Base-by-base conservation (phyloP, 129 eudicot genomes). In the Tagetes patula region DNA sequence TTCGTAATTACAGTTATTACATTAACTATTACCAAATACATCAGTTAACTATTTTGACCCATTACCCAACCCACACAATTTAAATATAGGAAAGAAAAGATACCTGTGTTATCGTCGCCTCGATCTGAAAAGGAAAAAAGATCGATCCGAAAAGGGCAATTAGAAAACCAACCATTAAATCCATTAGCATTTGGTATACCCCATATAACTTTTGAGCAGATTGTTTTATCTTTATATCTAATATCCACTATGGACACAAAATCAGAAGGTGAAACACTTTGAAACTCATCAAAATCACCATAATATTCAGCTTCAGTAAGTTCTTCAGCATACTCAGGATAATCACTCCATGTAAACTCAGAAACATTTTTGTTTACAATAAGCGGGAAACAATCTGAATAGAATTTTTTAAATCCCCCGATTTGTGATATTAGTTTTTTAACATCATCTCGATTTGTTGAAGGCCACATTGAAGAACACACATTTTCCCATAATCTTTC, bases 321-420 rank as follows among this genome's bases (percentile, higher is more conserved):
- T 80, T 94, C 98, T 83, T 90, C 96, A 39, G 85, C 83, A 74
- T 88, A 86, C 58, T 88, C 93, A 0, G 73, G 76, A 80, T 82
- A 81, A 45, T 81, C 88, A 47, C 82, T 81, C 81, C 72, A 82
- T 65, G 76, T 75, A 65, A 80, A 78, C 27, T 88, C 84, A 0
- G 96, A 88, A 50, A 90, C 93, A 65, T 88, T 86, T 56, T 84
- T 93, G 83, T 88, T 84, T 63, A 94, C 97, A 71, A 94, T 86
- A 69, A 94, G 93, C n/a, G 98, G 98, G 74, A 90, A 94, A 73
- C 98, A 94, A 71, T 85, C 91, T 5, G 97, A 93, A 34, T 94
- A 94, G 54, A 90, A 94, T 50, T 88, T 94, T 80, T 91, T 90
- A 75, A 86, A 90, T 1, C 98, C 98, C 8, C 98, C 98, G 0